Conservation (phyloP, 176 grass and related monocot genomes). For the Triticum timopheevii region DNA sequence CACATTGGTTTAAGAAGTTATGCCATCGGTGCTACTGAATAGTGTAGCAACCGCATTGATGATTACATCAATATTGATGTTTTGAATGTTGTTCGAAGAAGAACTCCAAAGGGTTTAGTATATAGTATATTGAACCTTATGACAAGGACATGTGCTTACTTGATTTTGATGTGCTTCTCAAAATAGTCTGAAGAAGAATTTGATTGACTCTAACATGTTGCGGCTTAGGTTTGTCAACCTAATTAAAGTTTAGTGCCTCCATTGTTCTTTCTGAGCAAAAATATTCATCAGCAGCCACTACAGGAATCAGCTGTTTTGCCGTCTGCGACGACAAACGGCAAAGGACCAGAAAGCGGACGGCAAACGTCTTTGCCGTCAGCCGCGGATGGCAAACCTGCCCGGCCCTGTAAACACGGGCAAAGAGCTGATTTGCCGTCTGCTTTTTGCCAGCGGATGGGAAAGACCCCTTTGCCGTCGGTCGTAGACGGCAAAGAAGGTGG, state of each 20-base stretch:
- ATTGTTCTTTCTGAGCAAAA: background rate
- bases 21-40: constrained; percentile 55
- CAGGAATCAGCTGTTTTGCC: too few species aligned
- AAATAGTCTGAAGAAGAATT: constrained; percentile 42
- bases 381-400: too few species aligned
- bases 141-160: constrained; percentile 68
- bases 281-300: background rate
- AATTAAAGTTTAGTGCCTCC: constrained; percentile 3
- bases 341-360: too few species aligned
- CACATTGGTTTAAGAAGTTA: constrained; percentile 49
- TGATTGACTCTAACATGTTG: constrained; percentile 48
- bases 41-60: constrained; percentile 57
- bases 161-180: constrained; percentile 56
- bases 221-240: constrained; percentile 29
- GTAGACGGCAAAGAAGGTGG: too few species aligned
- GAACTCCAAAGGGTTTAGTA: background rate
- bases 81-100: constrained; percentile 71
- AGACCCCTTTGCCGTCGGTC: too few species aligned
- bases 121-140: constrained; percentile 49
- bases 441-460: too few species aligned
- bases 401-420: too few species aligned
- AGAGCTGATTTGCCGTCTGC: too few species aligned
- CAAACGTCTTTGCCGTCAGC: too few species aligned
- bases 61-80: constrained; percentile 69
- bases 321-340: too few species aligned